Base-by-base conservation (phyloP, 2,329 filamentous ascomycete genomes). In the Curvularia verruculosa region DNA sequence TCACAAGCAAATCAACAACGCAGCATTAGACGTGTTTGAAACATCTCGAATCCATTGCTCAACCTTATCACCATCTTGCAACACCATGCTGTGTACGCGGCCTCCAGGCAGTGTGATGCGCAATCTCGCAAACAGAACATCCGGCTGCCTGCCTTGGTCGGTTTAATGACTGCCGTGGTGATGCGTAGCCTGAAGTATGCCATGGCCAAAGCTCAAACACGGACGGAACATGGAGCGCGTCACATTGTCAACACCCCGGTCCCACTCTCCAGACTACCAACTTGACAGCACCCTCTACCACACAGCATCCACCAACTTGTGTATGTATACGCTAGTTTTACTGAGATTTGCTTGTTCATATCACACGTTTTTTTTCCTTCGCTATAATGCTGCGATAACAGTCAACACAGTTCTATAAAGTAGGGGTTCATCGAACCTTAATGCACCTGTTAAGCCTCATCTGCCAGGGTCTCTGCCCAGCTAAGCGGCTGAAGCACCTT, bases 401-500 rank as follows among this genome's bases (percentile, higher is more conserved):
- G 18, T 41, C 10, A 3, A 19, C 13, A n/a, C 36, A 36, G 26
- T 26, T 12, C 12, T 12, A 21, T 29, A 8, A 23, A 23, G 18
- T n/a, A 6, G 12, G 6, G 12, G 18, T 18, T 8, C 8, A 37
- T 31, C 13, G 43, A 26, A 7, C 23, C n/a, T 39, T 40, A 37
- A 19, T 36, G 28, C 40, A 37, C 24, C 18, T 45, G 40, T 52
- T 43, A 41, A 56, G 62, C 60, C 60, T 68, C 67, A 64, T 37
- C 5, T 54, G 54, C 53, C 60, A 60, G 67, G 64, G 63, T 61
- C 54, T 55, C 64, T 68, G 59, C 66, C 66, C 61, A 66, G 49
- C 49, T 15, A 46, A 54, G 65, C 61, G 66, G 69, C 71, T 76
- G 74, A 76, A 73, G 74, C 74, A 75, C 58, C 56, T 65, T 67